Evolutionary conservation across 192 early-diverging fungal genomes (phyloP).

Genomic region (Thoreauomyces humboldtii): DNA sequence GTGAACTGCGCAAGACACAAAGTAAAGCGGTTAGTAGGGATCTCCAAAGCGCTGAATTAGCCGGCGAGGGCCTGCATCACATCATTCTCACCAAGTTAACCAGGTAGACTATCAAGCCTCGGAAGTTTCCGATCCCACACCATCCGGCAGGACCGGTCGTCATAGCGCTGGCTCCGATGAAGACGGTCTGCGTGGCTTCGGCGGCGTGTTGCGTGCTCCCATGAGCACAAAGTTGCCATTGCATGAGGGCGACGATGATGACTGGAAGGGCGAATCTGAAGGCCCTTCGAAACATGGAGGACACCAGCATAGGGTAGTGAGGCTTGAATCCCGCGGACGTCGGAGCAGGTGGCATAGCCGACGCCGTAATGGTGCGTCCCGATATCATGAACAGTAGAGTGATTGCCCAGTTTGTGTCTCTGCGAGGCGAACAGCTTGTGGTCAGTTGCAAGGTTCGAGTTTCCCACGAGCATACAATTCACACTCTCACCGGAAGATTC

Average conservation of each 20-base stretch:
- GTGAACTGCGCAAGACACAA: slow-evolving; percentile 6
- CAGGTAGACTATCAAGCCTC: background rate
- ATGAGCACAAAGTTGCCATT: slow-evolving; percentile 6
- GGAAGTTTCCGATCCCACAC: background rate
- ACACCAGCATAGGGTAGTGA: slow-evolving; percentile 6
- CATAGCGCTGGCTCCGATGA: slow-evolving; percentile 6
- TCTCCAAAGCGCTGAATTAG: too few relatives aligned
- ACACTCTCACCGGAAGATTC: background rate
- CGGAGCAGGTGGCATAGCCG: background rate
- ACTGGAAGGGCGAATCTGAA: slow-evolving; percentile 10
- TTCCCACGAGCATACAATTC: too few relatives aligned
- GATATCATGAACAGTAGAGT: slow-evolving; percentile 12
- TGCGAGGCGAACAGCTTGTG: too few relatives aligned
- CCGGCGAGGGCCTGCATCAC: too few relatives aligned
- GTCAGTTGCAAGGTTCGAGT: too few relatives aligned
- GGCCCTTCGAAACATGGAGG: slow-evolving; percentile 16
- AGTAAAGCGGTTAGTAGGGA: too few relatives aligned
- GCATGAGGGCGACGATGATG: slow-evolving; percentile 7
- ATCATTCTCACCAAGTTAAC: slow-evolving; percentile 4
- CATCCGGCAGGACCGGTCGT: background rate
- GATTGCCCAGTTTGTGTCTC: slow-evolving; percentile 9
- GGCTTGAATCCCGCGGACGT: background rate
- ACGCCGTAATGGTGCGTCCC: background rate
- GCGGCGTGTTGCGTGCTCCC: background rate
- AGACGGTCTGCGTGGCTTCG: background rate